phyloP scores from a whole-genome alignment of 768 basidiomycete species.

The Leccinum obscurum region DNA sequence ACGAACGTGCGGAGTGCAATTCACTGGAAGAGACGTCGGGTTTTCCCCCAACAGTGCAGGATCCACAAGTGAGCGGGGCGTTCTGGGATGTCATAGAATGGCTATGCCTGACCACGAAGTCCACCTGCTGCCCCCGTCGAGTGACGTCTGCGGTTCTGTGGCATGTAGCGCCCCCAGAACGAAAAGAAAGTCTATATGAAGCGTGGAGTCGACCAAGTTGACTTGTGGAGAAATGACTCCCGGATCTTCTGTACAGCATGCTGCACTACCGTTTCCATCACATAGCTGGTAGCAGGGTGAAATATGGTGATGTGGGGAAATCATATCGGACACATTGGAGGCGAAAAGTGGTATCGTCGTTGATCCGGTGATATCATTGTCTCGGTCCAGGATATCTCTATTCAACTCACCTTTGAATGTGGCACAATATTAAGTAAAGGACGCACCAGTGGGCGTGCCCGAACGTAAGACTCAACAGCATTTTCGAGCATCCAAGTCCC shows the following conservation, averaged over 20 bases:
- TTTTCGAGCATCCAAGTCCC: background rate
- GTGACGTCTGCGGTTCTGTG: conserved; percentile 32
- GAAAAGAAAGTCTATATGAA: conserved; percentile 11
- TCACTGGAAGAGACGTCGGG: conserved; percentile 5
- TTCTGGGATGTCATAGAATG: conserved; percentile 21
- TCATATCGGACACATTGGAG: conserved; percentile 40
- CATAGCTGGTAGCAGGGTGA: conserved; percentile 43
- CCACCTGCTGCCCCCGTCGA: conserved; percentile 30
- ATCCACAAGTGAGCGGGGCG: conserved; percentile 1
- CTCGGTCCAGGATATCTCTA: conserved; percentile 40
- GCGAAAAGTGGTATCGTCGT: conserved; percentile 36
- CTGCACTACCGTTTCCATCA: conserved; percentile 47
- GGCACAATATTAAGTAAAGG: conserved; percentile 4
- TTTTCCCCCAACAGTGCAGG: conserved; percentile 11
- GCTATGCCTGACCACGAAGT: conserved; percentile 14
- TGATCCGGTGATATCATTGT: conserved; percentile 29
- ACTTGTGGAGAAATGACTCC: conserved; percentile 48
- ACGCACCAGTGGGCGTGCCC: background rate
- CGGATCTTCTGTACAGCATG: conserved; percentile 47
- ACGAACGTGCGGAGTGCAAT: conserved; percentile 7
- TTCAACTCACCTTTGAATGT: conserved; percentile 43
- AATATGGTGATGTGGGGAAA: background rate
- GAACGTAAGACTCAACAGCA: no score
- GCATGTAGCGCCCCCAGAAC: conserved; percentile 13
- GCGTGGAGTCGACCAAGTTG: background rate